Conservation (phyloP, 441 rosid genomes). For the Daphne laureola region DNA sequence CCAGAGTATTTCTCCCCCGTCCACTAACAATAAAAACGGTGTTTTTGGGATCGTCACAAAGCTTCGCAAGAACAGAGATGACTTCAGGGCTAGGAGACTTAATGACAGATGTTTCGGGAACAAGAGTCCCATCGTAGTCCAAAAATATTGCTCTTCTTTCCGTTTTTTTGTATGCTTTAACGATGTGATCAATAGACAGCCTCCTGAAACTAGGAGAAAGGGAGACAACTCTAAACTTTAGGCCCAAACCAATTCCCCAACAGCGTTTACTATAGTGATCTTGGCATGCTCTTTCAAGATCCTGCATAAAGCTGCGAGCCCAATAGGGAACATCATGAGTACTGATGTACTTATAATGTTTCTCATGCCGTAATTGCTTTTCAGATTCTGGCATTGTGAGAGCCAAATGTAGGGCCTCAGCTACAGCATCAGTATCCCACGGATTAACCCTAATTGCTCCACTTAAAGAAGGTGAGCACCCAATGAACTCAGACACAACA, state of each 20-base stretch:
- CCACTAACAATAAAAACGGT: constrained; percentile 82
- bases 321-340: constrained; percentile 81
- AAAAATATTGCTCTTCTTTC: constrained; percentile 71
- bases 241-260: constrained; percentile 83
- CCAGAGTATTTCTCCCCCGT: constrained; percentile 53
- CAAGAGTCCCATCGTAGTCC: constrained; percentile 80
- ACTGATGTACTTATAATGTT: constrained; percentile 72
- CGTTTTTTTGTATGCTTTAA: constrained; percentile 51
- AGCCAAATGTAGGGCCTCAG: constrained; percentile 63
- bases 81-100: constrained; percentile 63
- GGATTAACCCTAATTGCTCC: constrained; percentile 93
- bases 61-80: constrained; percentile 40
- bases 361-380: constrained; percentile 81
- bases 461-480: constrained; percentile 92
- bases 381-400: constrained; percentile 58
- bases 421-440: constrained; percentile 82
- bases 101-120: constrained; percentile 56
- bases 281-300: constrained; percentile 69
- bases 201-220: constrained; percentile 80
- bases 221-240: constrained; percentile 72
- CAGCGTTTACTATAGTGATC: constrained; percentile 76
- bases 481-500: constrained; percentile 87
- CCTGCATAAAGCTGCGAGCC: constrained; percentile 67
- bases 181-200: constrained; percentile 52
- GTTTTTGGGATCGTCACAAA: constrained; percentile 65